Base-by-base conservation (phyloP, 805 yeast species). In the Suhomyces vadensis region DNA sequence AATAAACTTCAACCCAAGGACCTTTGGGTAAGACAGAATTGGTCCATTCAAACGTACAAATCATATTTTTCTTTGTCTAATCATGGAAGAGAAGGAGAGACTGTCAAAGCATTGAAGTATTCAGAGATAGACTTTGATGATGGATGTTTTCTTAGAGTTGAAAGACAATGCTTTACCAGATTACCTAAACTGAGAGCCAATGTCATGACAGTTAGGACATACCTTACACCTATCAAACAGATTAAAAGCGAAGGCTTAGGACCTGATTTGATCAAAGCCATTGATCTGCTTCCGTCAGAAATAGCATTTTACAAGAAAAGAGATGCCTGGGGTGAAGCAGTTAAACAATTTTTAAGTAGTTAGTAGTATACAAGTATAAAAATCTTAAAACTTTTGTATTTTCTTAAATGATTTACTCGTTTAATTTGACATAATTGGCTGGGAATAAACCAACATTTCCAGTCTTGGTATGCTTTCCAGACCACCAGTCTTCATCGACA, bases 401-500 rank as follows among this genome's bases (percentile, higher is more conserved):
- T 4, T 4, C 13, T n/a, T 29, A 14, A 8, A 14, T 29, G 19
- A 2, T 19, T 38, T 39, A 52, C 41, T 50, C 48, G 41, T 47
- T 44, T 46, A 60, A 58, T 19, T 48, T 57, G 39, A 94, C 98
- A 61, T 87, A 89, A 67, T 88, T 90, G 33, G 96, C 82, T 42
- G 99, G 99, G 82, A 92, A 91, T 44, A 92, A 73, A 46, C 94
- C 94, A 53, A 78, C 76, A 53, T 81, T 85, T 36, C 96, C 97
- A 24, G 81, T 69, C 46, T 65, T 75, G 19, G 61, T 45, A 54
- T 83, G 75, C 49, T 79, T 82, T 41, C 99, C 99, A 43, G 85
- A 74, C 98, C 98, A 94, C 99, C 99, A 94, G 61, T 88, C 96
- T 37, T 88, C 96, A 56, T 90, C 96, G 13, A 87, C 85, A 63